phyloP scores from a whole-genome alignment of 2,329 filamentous ascomycete species.

The Colletotrichum costaricense region DNA sequence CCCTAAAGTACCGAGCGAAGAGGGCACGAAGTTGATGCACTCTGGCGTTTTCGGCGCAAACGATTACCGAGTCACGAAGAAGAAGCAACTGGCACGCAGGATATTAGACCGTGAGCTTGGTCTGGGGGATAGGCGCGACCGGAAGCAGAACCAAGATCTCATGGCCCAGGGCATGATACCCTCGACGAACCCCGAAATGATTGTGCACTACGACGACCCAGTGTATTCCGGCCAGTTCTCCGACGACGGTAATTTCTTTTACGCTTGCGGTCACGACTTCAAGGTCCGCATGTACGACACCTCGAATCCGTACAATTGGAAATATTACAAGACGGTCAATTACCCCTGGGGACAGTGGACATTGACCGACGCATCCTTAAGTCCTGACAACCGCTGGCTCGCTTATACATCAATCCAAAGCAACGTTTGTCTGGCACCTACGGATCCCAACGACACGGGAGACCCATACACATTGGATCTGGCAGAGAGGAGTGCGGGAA shows the following conservation, averaged over 20 bases:
- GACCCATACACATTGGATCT: slow-evolving; percentile 87
- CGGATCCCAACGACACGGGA: slow-evolving; percentile 83
- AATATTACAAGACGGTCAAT: slow-evolving; percentile 89
- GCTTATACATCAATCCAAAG: slow-evolving; percentile 92
- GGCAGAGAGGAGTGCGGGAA: slow-evolving; percentile 53
- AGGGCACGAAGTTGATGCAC: slow-evolving; percentile 82
- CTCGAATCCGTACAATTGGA: slow-evolving; percentile 94
- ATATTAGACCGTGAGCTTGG: slow-evolving; percentile 88
- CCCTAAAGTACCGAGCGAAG: slow-evolving; percentile 85
- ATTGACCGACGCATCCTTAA: slow-evolving; percentile 91
- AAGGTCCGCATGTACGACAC: slow-evolving; percentile 98
- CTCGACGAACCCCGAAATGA: slow-evolving; percentile 80
- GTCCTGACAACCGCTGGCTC: slow-evolving; percentile 90
- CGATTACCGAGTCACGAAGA: slow-evolving; percentile 62
- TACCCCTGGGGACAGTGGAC: slow-evolving; percentile 96
- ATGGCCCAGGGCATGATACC: slow-evolving; percentile 77
- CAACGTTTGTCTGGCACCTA: slow-evolving; percentile 86
- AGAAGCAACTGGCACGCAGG: slow-evolving; percentile 72
- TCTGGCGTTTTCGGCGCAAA: slow-evolving; percentile 83
- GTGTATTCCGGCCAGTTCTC: slow-evolving; percentile 98
- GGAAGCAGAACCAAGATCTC: slow-evolving; percentile 70
- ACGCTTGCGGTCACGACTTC: slow-evolving; percentile 91
- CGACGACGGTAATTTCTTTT: slow-evolving; percentile 97
- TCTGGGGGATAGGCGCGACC: slow-evolving; percentile 68
- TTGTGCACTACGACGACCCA: slow-evolving; percentile 86